Base-by-base conservation (phyloP, 2,329 filamentous ascomycete genomes). In the Aureobasidium namibiae region DNA sequence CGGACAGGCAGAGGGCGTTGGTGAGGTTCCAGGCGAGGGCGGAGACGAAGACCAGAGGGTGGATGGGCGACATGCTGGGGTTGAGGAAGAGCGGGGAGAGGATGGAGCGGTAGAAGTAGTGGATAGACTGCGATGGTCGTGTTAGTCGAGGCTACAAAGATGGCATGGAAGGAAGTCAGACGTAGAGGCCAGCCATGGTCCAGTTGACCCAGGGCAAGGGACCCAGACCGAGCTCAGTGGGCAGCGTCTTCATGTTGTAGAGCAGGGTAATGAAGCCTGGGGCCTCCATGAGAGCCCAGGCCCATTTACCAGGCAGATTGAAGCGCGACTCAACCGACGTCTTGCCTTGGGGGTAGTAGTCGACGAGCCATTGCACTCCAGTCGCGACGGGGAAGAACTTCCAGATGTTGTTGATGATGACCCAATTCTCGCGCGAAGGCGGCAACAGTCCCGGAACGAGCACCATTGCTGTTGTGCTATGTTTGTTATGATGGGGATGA, bases 281-380 rank as follows among this genome's bases (percentile, higher is more conserved):
- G 14, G 82, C 76, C 73, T 99, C 94, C 90, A 96, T 96, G 2
- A 85, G 82, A 59, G 88, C 80, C 94, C 94, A 99, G 60, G 84
- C 91, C 63, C 90, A 77, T 66, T 89, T 89, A 62, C 94, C 94
- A 1, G 92, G 89, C n/a, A 97, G 73, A 74, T 99, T 99, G 70
- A 94, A 78, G 13, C 76, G 76, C 66, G 87, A 91, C 3, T 79
- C 69, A 18, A 85, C 80, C 3, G 90, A 95, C 2, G 92, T 96
- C 75, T 97, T 97, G 72, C 94, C 94, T 78, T 92, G 90, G 53
- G 89, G 89, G 72, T 96, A 94, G 81, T 84, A 96, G 59, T 83
- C 81, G n/a, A 80, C 75, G 59, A 86, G 61, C 86, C 88, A 95
- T 83, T 96, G 91, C 23, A 83, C 54, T 1, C 84, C 81, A 0